Base-by-base conservation (phyloP, 441 rosid genomes). In the Codiaeum variegatum region DNA sequence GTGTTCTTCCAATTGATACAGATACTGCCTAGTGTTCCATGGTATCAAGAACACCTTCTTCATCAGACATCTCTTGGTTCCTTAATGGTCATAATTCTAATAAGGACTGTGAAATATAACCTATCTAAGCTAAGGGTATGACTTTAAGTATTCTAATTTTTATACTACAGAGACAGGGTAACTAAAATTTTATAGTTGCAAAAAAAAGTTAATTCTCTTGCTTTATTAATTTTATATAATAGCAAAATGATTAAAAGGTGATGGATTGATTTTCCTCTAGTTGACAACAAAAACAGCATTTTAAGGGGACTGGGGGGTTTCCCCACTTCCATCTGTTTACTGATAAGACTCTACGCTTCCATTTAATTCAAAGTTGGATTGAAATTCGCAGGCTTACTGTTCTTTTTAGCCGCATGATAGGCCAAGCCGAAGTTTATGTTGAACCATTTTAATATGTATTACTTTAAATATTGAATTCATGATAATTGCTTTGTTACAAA, bases 21-120 rank as follows among this genome's bases (percentile, higher is more conserved):
- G 99, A 83, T 88, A 74, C 83, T 93, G 75, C 92, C 97, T 42
- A 89, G 86, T 74, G 93, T 93, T 77, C 91, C 99, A 24, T 96
- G 99, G 99, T 96, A 90, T 83, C 88, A 93, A 83, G 99, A 93
- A 61, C 97, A 93, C 66, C 97, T 86, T 79, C 98, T 96, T 76
- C 97, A 89, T 73, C 99, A 88, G 79, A 91, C 96, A 59, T 96
- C 98, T 66, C 98, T 96, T 79, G 99, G 99, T 72, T 96, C 99
- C 71, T 77, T 96, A 76, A 81, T 89, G 89, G 99, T 93, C 82
- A 88, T 93, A 79, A 82, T 96, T 75, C 85, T 96, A 75, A 93
- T 93, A 81, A 90, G 99, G 86, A 96, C 98, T 59, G 99, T 96
- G 80, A 92, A 93, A 73, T 90, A 91, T 76, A 93, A 96, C 84